Conservation (phyloP, 495 filamentous ascomycete genomes). For the Hypoxylon trugodes region DNA sequence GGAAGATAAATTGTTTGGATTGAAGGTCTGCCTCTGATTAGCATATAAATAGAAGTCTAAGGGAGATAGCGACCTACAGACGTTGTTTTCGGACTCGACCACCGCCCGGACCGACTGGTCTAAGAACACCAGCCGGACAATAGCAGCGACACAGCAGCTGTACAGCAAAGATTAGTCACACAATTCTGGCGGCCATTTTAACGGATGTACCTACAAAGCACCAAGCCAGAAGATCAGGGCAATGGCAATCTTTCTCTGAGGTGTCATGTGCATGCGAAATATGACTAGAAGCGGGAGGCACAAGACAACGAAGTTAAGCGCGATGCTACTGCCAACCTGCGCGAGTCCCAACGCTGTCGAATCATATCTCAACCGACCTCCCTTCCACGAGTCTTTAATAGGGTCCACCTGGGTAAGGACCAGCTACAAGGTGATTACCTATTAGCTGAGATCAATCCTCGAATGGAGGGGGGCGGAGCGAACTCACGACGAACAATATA, state of each 20-base stretch:
- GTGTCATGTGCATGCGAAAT: conserved; percentile 20
- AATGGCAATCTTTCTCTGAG: conserved; percentile 29
- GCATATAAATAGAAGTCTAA: not conserved
- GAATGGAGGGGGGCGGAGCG: too few relatives aligned
- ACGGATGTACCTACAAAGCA: conserved; percentile 35
- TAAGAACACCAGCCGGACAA: conserved; percentile 30
- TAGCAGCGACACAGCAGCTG: conserved; percentile 37
- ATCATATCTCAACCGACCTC: not conserved
- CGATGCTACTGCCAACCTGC: conserved; percentile 25
- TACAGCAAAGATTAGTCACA: not conserved
- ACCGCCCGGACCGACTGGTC: conserved; percentile 8
- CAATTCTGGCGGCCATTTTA: not conserved
- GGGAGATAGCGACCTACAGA: not conserved
- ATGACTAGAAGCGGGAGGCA: conserved; percentile 38
- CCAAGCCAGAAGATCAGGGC: conserved; percentile 42
- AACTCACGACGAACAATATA: conserved; percentile 11
- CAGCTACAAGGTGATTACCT: not conserved
- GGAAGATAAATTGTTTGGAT: conserved; percentile 25
- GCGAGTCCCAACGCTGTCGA: conserved; percentile 11
- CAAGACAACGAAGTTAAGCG: conserved; percentile 34
- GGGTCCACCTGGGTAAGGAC: not conserved
- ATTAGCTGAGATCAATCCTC: not conserved
- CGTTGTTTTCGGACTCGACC: not conserved
- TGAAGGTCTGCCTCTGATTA: not conserved
- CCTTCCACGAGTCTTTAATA: not conserved